These are phyloP conservation scores for Eucalyptus microcorys DNA, from an alignment of 345 rosid species.

Conservation along the genomic window DNA sequence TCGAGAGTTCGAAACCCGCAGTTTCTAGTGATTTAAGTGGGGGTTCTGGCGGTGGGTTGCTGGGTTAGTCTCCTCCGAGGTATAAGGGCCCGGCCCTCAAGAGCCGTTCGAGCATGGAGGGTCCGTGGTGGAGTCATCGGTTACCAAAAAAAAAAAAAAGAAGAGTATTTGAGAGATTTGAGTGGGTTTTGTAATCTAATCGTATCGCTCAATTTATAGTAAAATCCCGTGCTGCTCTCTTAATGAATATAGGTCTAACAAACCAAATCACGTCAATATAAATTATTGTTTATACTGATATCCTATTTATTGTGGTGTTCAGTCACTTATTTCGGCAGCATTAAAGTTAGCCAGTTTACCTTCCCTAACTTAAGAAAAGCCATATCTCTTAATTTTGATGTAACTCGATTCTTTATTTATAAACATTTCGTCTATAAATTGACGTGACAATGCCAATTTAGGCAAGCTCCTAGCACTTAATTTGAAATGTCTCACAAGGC, in stretches of 20 bases:
- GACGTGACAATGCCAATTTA: background rate
- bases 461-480: background rate
- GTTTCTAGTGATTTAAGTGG: too few species aligned
- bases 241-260: rapidly evolving
- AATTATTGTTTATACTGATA: rapidly evolving
- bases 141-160: too few species aligned
- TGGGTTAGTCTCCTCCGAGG: too few species aligned
- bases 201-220: rapidly evolving
- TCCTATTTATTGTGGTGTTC: background rate
- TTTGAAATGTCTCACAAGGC: background rate
- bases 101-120: too few species aligned
- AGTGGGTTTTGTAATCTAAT: rapidly evolving
- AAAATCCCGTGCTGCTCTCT: rapidly evolving
- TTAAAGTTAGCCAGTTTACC: background rate
- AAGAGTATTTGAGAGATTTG: background rate
- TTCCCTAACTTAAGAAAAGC: background rate
- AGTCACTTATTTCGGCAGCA: background rate
- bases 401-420: background rate
- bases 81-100: too few species aligned
- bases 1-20: too few species aligned
- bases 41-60: too few species aligned
- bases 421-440: background rate
- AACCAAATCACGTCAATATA: background rate
- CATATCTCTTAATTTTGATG: background rate
- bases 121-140: too few species aligned